phyloP scores from a whole-genome alignment of 2,329 filamentous ascomycete genomes.

The Dactylonectria estremocensis region DNA sequence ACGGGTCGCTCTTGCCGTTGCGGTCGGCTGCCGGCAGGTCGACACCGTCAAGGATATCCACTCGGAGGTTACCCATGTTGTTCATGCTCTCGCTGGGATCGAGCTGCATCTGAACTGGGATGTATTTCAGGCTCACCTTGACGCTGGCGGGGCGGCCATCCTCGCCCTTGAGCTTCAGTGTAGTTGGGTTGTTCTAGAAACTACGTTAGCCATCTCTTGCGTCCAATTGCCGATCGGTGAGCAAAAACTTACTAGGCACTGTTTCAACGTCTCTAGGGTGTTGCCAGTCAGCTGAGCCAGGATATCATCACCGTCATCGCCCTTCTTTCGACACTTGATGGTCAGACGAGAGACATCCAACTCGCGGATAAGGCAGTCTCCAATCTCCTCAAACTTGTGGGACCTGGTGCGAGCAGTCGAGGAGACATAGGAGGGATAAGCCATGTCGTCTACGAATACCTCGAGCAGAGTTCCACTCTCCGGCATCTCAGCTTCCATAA shows the following conservation, averaged over 20 bases:
- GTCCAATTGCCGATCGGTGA: not conserved
- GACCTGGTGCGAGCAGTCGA: conserved; percentile 79
- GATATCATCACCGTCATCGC: conserved; percentile 82
- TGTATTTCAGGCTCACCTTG: conserved; percentile 93
- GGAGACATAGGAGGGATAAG: conserved; percentile 90
- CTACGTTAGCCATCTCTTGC: conserved; percentile 10
- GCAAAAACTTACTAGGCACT: conserved; percentile 78
- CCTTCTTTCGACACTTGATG: conserved; percentile 86
- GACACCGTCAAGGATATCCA: conserved; percentile 90
- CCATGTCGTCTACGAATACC: conserved; percentile 93
- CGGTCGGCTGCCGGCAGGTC: conserved; percentile 95
- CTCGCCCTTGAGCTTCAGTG: conserved; percentile 83
- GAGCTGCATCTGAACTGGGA: conserved; percentile 93
- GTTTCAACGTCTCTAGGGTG: conserved; percentile 89
- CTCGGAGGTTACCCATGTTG: conserved; percentile 95
- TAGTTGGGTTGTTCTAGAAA: conserved; percentile 88
- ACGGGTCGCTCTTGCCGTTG: conserved; percentile 97
- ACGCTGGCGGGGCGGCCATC: conserved; percentile 81
- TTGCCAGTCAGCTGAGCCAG: conserved; percentile 88
- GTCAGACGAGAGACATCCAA: conserved; percentile 97
- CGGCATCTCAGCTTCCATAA: conserved; percentile 90
- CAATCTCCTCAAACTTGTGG: conserved; percentile 89
- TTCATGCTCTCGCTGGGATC: conserved; percentile 98
- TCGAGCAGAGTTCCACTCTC: conserved; percentile 85
- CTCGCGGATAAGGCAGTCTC: conserved; percentile 96